Conservation (phyloP, 2,329 filamentous ascomycete genomes). For the Pseudogymnoascus sp. region DNA sequence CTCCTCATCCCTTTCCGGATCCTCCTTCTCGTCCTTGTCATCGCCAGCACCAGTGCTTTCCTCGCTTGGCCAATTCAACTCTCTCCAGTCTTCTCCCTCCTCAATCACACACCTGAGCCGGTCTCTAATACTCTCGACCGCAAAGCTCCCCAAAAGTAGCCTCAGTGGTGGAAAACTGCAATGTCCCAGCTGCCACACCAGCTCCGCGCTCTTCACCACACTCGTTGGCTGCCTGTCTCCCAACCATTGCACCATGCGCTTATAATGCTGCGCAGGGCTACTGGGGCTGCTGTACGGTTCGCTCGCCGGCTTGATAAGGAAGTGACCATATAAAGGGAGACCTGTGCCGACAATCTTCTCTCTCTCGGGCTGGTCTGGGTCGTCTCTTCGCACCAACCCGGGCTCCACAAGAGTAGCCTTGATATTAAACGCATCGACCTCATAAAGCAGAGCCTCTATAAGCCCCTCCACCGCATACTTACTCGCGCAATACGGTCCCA, state of each 20-base stretch:
- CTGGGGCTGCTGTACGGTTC: conserved; percentile 72
- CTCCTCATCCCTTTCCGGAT: conserved; percentile 9
- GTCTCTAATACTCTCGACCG: conserved; percentile 92
- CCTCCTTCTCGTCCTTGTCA: conserved; percentile 9
- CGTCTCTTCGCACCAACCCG: conserved; percentile 79
- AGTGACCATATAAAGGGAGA: conserved; percentile 82
- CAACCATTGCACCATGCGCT: conserved; percentile 89
- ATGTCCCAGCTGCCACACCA: conserved; percentile 91
- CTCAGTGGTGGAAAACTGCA: conserved; percentile 88
- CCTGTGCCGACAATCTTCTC: conserved; percentile 4
- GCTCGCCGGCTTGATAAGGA: conserved; percentile 79
- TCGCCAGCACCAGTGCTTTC: conserved; percentile 10
- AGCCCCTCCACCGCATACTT: conserved; percentile 96
- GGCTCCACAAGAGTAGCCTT: conserved; percentile 92
- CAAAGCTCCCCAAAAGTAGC: conserved; percentile 83
- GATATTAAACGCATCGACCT: conserved; percentile 85
- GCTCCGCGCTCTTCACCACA: conserved; percentile 83
- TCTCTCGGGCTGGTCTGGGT: conserved; percentile 50
- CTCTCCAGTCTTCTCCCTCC: conserved; percentile 90
- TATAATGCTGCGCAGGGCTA: conserved; percentile 80
- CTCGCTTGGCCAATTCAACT: conserved; percentile 53
- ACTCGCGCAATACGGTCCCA: conserved; percentile 92
- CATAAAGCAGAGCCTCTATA: conserved; percentile 94
- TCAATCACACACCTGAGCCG: conserved; percentile 84
- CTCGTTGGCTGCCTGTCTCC: conserved; percentile 88